Evolutionary conservation across 2,329 filamentous ascomycete species (phyloP), one percentile per base, ranked within the genome.

Genomic region (Botrytis tulipae): DNA sequence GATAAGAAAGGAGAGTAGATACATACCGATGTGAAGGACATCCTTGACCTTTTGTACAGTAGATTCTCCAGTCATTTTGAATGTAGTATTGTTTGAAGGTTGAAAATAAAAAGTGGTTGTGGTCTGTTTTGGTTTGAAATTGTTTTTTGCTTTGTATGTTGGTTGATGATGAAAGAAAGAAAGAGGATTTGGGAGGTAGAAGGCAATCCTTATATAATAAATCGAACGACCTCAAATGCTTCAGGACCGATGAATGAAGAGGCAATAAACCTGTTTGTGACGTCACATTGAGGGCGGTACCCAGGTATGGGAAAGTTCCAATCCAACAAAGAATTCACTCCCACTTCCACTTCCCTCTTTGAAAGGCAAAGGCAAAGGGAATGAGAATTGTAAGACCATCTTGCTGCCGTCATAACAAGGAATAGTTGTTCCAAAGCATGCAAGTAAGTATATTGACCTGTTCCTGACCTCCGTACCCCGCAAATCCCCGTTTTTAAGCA

Each of bases 41-140:
- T 86, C 83, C 79, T 86, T 87, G 71, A 85, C 82, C 74, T 86
- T 86, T 79, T 86, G 82, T 72, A 85, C 77, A 71, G 85, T 78
- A 57, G 84, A 84, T 70, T 73, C 72, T 48, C 72, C 72, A 29
- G 67, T 63, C 85, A 86, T 87, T 73, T 82, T 82, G 75, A 77
- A 54, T 70, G 73, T 72, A 35, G 67, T 72, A 29, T 40, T 68
- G 37, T 46, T 25, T 54, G 18, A 74, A 40, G 70, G 25, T 42
- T 32, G 44, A 57, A 71, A 71, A 42, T 48, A 69, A 8, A n/a
- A 61, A 37, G 57, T 54, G 1, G 16, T 63, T 51, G 44, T 71
- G 29, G 14, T 54, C 54, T 54, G 35, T n/a, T n/a, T 54, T n/a
- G 25, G 5, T 32, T 70, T 71, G 44, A 51, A 51, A 44, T 66